Evolutionary conservation across 148 eudicot species (phyloP), one percentile per base, ranked within the genome.

Genomic region (Agrostemma githago): DNA sequence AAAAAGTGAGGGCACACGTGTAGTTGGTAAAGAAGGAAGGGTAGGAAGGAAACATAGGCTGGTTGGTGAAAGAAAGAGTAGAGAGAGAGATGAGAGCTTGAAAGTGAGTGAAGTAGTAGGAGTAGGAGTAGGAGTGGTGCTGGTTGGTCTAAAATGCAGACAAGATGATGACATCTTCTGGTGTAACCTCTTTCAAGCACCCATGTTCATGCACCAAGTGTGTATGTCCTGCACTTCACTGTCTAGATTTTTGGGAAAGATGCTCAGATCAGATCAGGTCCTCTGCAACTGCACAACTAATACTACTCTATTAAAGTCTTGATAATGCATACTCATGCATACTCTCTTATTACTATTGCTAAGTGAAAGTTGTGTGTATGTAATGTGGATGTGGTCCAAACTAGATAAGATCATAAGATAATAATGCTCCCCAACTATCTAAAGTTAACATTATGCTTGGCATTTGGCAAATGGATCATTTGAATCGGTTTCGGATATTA

Each of bases 141-240:
- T 73, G 77, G 70, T 70, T 79, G 78, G 74, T 74, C 64, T 12
- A 62, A 41, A 37, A 70, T 41, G 16, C 73, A 74, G 80, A 72
- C 66, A 43, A 65, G 66, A 64, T 64, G 80, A 72, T 61, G 59
- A 72, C 76, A 72, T 8, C 10, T 8, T 48, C 34, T 54, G 77
- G 20, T 26, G 68, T 62, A 68, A 72, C 66, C 77, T 60, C 41
- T 12, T 20, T 48, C 54, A 69, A 8, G 6, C 62, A 8, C 19
- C 16, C 15, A 68, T 61, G 53, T 77, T 63, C 79, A 73, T 58
- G 40, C 16, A 61, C 67, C 68, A 78, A 37, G 51, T 68, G 67
- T 44, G 8, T 6, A 10, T 51, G 56, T 67, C 43, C 2, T 68
- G 56, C 17, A 61, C 59, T 60, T 67, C 68, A 68, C 10, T 68